A percentile compares a stretch with the other conserved stretches of the same genome.
phyloP scores from a whole-genome alignment of 176 grass and related monocot genomes.

The Carex kokanica region DNA sequence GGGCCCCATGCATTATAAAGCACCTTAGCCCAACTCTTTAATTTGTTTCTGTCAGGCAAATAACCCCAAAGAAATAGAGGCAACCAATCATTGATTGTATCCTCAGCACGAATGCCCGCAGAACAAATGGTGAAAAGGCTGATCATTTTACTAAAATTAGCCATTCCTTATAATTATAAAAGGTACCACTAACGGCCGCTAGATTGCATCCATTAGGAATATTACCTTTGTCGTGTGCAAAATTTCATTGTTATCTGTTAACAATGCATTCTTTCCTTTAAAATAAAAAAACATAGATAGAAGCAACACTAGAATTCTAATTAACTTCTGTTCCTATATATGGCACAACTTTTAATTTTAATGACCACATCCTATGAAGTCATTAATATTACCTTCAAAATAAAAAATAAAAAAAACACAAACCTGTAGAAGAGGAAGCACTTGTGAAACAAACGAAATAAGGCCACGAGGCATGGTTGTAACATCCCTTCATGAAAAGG shows the following conservation, averaged over 20 bases:
- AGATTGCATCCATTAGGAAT: not conserved
- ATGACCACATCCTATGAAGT: not conserved
- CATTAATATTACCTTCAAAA: not conserved
- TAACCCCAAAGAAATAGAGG: not conserved
- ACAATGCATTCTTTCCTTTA: not conserved
- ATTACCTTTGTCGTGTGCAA: not conserved
- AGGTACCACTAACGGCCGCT: not conserved
- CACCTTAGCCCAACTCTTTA: too few species aligned
- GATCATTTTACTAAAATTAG: not conserved
- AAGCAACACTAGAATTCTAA: not conserved
- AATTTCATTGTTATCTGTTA: not conserved
- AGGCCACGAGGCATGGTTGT: slow-evolving; percentile 63
- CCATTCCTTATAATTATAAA: not conserved
- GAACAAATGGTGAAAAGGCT: not conserved
- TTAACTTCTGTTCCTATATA: not conserved
- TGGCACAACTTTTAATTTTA: not conserved
- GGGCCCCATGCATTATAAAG: too few species aligned
- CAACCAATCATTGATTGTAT: not conserved
- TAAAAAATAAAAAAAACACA: slow-evolving; percentile 22
- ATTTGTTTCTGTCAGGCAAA: not conserved
- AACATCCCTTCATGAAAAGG: slow-evolving; percentile 67
- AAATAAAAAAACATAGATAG: not conserved
- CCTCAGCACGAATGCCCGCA: not conserved
- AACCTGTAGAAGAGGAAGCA: slow-evolving; percentile 93
- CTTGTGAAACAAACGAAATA: slow-evolving; percentile 65